These are phyloP conservation scores for Pythium folliculosum DNA, from an alignment of 352 stramenopile genomes.

Conservation along the genomic window DNA sequence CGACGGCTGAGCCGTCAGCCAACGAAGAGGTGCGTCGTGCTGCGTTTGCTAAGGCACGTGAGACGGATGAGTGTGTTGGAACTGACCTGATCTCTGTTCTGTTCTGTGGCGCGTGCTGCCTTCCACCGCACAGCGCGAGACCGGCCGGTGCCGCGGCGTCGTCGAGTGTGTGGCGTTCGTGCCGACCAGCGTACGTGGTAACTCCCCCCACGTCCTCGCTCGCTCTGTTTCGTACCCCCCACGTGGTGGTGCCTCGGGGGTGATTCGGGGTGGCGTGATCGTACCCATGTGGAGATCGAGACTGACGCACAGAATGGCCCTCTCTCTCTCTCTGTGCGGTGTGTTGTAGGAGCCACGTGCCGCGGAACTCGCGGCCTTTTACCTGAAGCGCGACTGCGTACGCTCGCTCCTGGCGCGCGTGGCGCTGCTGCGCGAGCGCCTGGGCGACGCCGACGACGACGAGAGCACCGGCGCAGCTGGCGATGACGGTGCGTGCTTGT, in stretches of 20 bases:
- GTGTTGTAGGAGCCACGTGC: conserved; percentile 29
- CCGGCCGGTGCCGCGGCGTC: conserved; percentile 46
- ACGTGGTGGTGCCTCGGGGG: no score
- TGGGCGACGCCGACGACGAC: conserved; percentile 47
- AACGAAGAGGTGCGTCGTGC: not conserved
- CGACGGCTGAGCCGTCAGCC: conserved; percentile 2
- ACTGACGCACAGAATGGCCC: no score
- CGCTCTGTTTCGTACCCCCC: not conserved
- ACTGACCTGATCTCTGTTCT: not conserved
- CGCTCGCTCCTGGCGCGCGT: conserved; percentile 63
- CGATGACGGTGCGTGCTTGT: conserved; percentile 19
- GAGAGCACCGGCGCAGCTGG: conserved; percentile 22
- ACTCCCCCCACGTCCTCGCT: no score
- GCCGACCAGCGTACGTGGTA: conserved; percentile 24
- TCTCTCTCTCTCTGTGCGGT: not conserved
- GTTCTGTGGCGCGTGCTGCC: not conserved
- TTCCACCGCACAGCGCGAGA: conserved; percentile 18
- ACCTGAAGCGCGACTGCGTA: conserved; percentile 69
- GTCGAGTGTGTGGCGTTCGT: conserved; percentile 64
- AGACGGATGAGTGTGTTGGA: no score
- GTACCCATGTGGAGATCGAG: no score
- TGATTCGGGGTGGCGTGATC: no score
- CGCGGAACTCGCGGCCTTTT: conserved; percentile 40
- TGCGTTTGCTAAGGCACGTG: not conserved
- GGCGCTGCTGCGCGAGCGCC: conserved; percentile 53